Percentiles rank a stretch among this genome's conserved stretches.
Conservation (phyloP, 805 yeast genomes). For the Scheffersomyces spartinae region DNA sequence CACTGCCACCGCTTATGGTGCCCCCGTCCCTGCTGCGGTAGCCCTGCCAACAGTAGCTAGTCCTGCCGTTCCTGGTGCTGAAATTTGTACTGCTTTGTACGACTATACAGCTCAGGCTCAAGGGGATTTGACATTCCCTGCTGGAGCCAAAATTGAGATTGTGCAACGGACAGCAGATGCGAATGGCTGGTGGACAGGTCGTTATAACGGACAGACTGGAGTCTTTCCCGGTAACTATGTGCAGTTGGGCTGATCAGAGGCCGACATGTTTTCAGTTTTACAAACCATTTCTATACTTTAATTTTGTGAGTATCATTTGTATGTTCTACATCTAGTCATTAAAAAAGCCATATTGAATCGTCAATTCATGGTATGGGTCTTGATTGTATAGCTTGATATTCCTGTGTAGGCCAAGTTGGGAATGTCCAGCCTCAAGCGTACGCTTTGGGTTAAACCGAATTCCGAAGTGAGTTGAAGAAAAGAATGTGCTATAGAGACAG, state of each 20-base stretch:
- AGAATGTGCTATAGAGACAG: too few relatives aligned
- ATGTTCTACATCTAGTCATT: too few relatives aligned
- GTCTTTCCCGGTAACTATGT: constrained; percentile 96
- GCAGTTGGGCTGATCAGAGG: constrained; percentile 38
- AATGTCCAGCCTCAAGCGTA: too few relatives aligned
- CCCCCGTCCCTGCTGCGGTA: constrained; percentile 5
- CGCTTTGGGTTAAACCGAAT: too few relatives aligned
- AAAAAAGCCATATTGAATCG: too few relatives aligned
- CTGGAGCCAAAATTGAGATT: constrained; percentile 79
- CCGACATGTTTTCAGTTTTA: constrained; percentile 1
- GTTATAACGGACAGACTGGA: constrained; percentile 73
- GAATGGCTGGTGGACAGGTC: constrained; percentile 98
- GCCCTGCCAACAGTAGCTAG: constrained; percentile 9
- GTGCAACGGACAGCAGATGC: constrained; percentile 73
- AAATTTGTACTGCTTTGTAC: constrained; percentile 79
- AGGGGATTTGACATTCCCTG: constrained; percentile 81
- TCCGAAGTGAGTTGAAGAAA: too few relatives aligned
- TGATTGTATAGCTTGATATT: too few relatives aligned
- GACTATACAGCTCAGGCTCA: constrained; percentile 89
- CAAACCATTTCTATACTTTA: neutral
- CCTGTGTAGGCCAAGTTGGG: too few relatives aligned
- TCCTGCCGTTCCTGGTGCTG: constrained; percentile 28
- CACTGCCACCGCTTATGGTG: constrained; percentile 12
- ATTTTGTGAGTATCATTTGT: too few relatives aligned
- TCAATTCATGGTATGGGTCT: too few relatives aligned